A percentile compares a stretch with the other conserved stretches of the same genome.
These are phyloP conservation scores for Spizellomyces sp. DNA, from an alignment of 192 early-diverging fungal genomes.

Conservation along the genomic window DNA sequence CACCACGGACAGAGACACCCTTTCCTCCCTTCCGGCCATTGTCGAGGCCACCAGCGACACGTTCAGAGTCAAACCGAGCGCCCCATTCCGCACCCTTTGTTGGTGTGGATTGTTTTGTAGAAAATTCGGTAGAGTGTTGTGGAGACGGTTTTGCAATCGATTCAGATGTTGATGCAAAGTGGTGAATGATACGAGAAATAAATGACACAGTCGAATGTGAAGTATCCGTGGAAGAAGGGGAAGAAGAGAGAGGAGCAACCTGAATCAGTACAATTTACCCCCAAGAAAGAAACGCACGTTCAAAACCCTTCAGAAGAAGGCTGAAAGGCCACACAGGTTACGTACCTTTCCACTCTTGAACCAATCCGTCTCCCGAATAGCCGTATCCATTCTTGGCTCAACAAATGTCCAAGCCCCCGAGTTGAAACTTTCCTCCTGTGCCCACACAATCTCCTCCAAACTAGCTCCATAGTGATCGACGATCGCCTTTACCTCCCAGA, in stretches of 20 bases:
- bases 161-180: not conserved
- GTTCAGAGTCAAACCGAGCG: conserved; percentile 24
- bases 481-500: conserved; percentile 82
- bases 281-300: conserved; percentile 2
- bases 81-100: conserved; percentile 43
- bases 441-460: conserved; percentile 85
- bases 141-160: conserved; percentile 9
- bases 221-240: not conserved
- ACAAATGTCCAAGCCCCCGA: conserved; percentile 90
- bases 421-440: conserved; percentile 96
- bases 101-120: conserved; percentile 3
- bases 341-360: conserved; percentile 64
- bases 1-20: conserved; percentile 47
- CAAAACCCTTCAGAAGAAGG: conserved; percentile 3
- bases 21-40: conserved; percentile 39
- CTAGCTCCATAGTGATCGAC: conserved; percentile 85
- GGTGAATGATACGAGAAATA: not conserved
- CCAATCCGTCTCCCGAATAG: conserved; percentile 72
- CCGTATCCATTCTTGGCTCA: conserved; percentile 82
- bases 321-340: conserved; percentile 5
- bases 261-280: conserved; percentile 10
- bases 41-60: conserved; percentile 50
- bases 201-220: not conserved
- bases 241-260: conserved; percentile 15
- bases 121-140: not conserved